Evolutionary conservation across 2,329 filamentous ascomycete genomes (phyloP).

Genomic region (Fusarium sp.): DNA sequence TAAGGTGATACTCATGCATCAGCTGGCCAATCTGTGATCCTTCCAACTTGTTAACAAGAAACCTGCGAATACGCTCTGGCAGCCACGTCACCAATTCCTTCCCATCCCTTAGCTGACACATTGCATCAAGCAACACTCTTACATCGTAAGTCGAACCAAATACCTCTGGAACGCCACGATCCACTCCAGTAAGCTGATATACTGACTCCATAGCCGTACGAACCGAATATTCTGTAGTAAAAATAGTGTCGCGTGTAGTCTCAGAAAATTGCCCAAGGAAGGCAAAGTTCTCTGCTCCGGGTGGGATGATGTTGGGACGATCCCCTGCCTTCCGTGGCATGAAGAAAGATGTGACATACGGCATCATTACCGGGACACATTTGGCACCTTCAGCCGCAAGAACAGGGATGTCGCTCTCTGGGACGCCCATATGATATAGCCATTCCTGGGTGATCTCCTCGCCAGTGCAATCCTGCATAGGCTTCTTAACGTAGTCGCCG

Average conservation of each 20-base stretch:
- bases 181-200: neutral
- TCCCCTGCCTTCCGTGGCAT: neutral
- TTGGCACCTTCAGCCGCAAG: neutral
- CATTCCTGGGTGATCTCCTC: conserved; percentile 3
- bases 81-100: neutral
- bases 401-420: neutral
- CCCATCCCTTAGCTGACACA: neutral
- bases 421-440: conserved; percentile 1
- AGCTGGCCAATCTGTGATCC: neutral
- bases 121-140: neutral
- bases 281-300: neutral
- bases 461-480: neutral
- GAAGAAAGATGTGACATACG: neutral
- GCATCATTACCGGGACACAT: neutral
- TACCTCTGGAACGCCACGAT: neutral
- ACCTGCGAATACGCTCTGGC: neutral
- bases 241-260: neutral
- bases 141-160: conserved; percentile 2
- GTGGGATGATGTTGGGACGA: neutral
- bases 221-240: neutral
- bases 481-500: neutral
- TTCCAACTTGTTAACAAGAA: neutral
- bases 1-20: neutral
- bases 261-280: neutral
- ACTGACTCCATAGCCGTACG: conserved; percentile 1